Conservation (phyloP, 768 basidiomycete genomes). For the Serendipita sp. region DNA sequence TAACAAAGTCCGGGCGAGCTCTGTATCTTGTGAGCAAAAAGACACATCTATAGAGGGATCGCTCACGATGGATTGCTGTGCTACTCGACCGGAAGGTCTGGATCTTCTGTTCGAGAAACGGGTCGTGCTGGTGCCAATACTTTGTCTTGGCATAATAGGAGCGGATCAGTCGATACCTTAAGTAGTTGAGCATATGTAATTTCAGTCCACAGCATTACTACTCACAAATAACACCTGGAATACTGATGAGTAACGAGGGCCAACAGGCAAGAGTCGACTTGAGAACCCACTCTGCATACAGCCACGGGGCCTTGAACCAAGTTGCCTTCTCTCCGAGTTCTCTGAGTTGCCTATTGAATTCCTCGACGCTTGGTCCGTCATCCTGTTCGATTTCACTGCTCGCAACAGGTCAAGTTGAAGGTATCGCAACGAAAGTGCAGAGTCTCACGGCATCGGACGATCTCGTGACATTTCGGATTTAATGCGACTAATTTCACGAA, state of each 20-base stretch:
- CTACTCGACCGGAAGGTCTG: constrained; percentile 69
- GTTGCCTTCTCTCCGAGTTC: constrained; percentile 34
- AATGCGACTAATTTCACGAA: constrained; percentile 53
- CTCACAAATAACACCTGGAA: constrained; percentile 58
- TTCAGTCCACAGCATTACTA: background rate
- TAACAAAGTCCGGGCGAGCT: constrained; percentile 57
- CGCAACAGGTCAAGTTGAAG: constrained; percentile 6
- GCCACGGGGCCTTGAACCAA: constrained; percentile 91
- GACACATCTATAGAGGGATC: background rate
- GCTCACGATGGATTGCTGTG: constrained; percentile 60
- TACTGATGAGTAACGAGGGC: background rate
- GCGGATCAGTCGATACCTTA: constrained; percentile 70
- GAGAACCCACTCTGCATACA: constrained; percentile 86
- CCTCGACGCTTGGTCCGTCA: constrained; percentile 46
- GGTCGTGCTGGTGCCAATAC: constrained; percentile 67
- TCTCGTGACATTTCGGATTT: constrained; percentile 86
- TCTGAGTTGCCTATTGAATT: constrained; percentile 65
- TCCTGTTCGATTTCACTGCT: constrained; percentile 57
- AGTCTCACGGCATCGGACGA: constrained; percentile 40
- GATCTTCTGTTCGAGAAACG: constrained; percentile 66
- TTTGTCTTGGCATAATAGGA: constrained; percentile 50
- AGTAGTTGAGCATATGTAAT: background rate
- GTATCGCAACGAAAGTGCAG: background rate
- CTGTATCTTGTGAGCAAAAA: constrained; percentile 25
- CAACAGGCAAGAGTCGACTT: constrained; percentile 11